phyloP scores from a whole-genome alignment of 164 flowering plant genomes.

The Aristolochia californica region DNA sequence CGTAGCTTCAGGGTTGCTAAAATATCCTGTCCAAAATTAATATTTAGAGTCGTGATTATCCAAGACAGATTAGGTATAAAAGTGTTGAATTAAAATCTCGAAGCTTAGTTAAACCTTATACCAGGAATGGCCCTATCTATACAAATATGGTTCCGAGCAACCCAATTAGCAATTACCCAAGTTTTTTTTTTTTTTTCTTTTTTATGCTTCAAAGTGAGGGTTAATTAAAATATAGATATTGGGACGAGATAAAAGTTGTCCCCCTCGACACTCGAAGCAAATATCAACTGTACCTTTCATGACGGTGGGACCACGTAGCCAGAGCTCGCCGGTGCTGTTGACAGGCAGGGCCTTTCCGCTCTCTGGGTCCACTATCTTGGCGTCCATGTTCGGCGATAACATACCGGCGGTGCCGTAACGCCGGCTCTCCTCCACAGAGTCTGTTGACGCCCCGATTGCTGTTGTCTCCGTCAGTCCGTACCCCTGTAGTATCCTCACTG shows the following conservation, averaged over 20 bases:
- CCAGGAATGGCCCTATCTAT: too few relatives aligned
- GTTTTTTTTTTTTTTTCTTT: too few relatives aligned
- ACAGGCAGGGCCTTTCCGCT: slow-evolving; percentile 40
- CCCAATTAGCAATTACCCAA: too few relatives aligned
- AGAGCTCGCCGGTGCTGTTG: slow-evolving; percentile 81
- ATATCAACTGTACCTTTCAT: slow-evolving; percentile 96
- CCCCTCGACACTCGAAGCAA: too few relatives aligned
- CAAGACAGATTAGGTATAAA: too few relatives aligned
- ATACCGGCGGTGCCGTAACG: slow-evolving; percentile 79
- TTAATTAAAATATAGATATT: too few relatives aligned
- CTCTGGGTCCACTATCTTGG: slow-evolving; percentile 70
- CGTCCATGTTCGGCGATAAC: slow-evolving; percentile 62
- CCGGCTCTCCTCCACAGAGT: slow-evolving; percentile 69
- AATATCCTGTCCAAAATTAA: slow-evolving; percentile 44
- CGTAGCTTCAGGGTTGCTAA: slow-evolving; percentile 69
- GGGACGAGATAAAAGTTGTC: too few relatives aligned
- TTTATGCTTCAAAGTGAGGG: too few relatives aligned
- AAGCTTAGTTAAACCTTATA: too few relatives aligned
- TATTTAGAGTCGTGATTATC: too few relatives aligned
- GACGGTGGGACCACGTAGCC: slow-evolving; percentile 67
- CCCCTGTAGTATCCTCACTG: slow-evolving; percentile 60
- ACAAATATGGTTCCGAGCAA: too few relatives aligned
- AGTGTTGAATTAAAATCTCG: too few relatives aligned
- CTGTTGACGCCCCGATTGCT: slow-evolving; percentile 80
- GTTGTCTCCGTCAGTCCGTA: slow-evolving; percentile 90